phyloP scores from a whole-genome alignment of 1,284 basidiomycete genomes.

The Puccinia horiana region DNA sequence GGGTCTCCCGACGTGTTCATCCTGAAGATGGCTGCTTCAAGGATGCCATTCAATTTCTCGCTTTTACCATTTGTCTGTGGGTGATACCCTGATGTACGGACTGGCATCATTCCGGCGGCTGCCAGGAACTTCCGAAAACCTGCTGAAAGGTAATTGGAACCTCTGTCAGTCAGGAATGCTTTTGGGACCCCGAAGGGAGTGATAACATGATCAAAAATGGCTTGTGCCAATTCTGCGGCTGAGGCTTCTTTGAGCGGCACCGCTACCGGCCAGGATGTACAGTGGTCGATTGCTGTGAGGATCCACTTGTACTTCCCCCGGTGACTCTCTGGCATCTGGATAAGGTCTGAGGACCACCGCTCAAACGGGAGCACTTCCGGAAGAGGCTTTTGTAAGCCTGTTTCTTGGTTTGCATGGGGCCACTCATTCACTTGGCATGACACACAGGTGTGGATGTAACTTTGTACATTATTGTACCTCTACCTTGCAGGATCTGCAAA shows the following conservation, averaged over 20 bases:
- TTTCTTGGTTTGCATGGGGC: neutral
- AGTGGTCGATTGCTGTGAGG: neutral
- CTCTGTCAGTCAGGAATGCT: neutral
- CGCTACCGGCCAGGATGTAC: neutral
- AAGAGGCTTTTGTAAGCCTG: neutral
- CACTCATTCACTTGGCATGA: neutral
- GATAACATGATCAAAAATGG: neutral
- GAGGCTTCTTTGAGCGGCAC: neutral
- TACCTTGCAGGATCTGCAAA: neutral
- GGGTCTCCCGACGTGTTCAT: neutral
- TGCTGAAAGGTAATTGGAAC: neutral
- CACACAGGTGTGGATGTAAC: neutral
- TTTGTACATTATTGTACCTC: neutral
- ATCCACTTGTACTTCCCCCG: neutral
- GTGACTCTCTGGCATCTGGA: neutral
- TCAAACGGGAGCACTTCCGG: neutral
- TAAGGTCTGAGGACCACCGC: neutral
- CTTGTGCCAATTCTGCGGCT: neutral
- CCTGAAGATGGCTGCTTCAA: neutral
- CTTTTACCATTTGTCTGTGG: constrained; percentile 6
- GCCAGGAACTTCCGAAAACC: neutral
- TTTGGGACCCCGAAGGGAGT: neutral
- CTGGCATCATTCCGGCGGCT: neutral
- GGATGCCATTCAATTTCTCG: neutral
- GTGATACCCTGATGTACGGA: neutral